Conservation (phyloP, 1,139 yeast species). For the Kodamaea sp. region DNA sequence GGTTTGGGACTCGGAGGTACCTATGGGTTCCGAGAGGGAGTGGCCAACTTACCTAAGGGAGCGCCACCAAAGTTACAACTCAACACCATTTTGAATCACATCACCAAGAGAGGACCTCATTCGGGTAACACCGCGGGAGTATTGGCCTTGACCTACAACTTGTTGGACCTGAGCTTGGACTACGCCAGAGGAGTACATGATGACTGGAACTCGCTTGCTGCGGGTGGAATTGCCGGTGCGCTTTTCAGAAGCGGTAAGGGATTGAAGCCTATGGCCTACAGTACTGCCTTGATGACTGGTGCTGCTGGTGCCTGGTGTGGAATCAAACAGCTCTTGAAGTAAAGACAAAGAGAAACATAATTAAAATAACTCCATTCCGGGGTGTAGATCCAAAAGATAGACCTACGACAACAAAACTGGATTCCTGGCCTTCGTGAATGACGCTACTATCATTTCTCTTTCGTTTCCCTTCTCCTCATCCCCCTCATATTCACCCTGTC, state of each 20-base stretch:
- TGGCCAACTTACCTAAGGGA: conserved; percentile 69
- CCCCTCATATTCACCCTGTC: not conserved
- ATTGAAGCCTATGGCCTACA: conserved; percentile 80
- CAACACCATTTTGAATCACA: conserved; percentile 86
- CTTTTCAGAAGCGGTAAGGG: conserved; percentile 87
- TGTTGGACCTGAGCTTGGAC: conserved; percentile 79
- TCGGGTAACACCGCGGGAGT: conserved; percentile 96
- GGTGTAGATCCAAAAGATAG: no score
- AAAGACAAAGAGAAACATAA: not conserved
- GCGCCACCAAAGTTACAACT: conserved; percentile 78
- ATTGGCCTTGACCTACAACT: conserved; percentile 82
- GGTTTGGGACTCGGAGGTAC: conserved; percentile 82
- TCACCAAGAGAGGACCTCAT: conserved; percentile 94
- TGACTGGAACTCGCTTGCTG: conserved; percentile 74
- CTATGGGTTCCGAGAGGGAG: conserved; percentile 85
- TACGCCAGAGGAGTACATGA: conserved; percentile 86
- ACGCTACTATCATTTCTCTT: no score
- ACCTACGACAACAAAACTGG: no score
- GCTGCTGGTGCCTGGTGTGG: conserved; percentile 96
- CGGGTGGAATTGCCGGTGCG: conserved; percentile 95
- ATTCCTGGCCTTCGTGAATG: no score
- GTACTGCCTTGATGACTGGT: conserved; percentile 81
- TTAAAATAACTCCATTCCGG: no score
- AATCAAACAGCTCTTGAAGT: conserved; percentile 52
- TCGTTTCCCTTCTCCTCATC: not conserved